These are phyloP conservation scores for Metschnikowia hibisci DNA, from an alignment of 805 yeast genomes.

Conservation along the genomic window DNA sequence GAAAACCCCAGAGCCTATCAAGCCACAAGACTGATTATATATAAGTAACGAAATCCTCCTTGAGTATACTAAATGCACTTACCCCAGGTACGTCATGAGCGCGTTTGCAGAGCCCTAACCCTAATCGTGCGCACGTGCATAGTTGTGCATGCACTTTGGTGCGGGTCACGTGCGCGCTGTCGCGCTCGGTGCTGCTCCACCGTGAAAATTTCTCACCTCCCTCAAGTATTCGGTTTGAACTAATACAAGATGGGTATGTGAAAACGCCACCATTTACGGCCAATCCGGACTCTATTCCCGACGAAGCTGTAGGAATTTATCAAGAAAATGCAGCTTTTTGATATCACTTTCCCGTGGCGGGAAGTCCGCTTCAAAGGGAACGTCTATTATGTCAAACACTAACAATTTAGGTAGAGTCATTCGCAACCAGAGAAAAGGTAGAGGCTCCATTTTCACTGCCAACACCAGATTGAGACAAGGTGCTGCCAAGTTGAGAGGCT, in stretches of 20 bases:
- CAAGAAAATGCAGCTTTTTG: too few relatives aligned
- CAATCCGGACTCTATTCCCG: not conserved
- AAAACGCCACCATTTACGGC: not conserved
- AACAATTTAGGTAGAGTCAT: conserved; percentile 85
- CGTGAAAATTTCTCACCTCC: conserved; percentile 20
- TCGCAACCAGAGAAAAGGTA: conserved; percentile 99
- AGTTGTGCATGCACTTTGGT: too few relatives aligned
- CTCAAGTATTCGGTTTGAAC: conserved; percentile 5
- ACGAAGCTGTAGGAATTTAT: too few relatives aligned
- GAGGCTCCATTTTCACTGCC: conserved; percentile 99
- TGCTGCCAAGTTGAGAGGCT: conserved; percentile 99
- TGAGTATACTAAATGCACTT: too few relatives aligned
- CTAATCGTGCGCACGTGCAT: conserved; percentile 16
- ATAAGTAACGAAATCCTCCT: too few relatives aligned
- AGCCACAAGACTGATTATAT: too few relatives aligned
- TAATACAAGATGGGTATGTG: conserved; percentile 22
- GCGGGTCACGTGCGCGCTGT: conserved; percentile 10
- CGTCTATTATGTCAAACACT: too few relatives aligned
- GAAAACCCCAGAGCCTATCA: not conserved
- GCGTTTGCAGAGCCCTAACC: conserved; percentile 14
- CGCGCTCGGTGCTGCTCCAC: conserved; percentile 9
- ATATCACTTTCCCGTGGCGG: too few relatives aligned
- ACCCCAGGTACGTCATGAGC: not conserved
- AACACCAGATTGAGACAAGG: conserved; percentile 99
- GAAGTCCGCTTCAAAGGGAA: too few relatives aligned